Conservation (phyloP, 2,329 filamentous ascomycete genomes). For the Nigrospora sphaerica region DNA sequence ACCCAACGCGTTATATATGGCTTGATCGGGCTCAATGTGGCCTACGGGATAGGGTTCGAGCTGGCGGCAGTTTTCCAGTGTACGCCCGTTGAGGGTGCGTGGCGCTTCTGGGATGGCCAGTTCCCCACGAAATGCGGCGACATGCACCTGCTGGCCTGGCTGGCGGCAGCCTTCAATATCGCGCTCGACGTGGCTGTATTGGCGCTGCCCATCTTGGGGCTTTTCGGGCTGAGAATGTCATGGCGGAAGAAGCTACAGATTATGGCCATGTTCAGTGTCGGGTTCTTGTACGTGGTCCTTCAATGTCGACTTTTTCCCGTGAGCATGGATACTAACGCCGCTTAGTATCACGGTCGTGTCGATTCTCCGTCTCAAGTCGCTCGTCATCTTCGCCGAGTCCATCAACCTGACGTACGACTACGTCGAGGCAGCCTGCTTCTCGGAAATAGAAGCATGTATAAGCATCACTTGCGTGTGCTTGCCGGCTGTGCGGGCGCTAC, state of each 20-base stretch:
- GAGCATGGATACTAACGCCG: too few relatives aligned
- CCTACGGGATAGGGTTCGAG: conserved; percentile 17
- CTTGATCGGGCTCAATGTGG: conserved; percentile 19
- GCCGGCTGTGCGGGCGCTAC: conserved; percentile 22
- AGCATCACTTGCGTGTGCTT: conserved; percentile 24
- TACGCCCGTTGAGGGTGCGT: conserved; percentile 19
- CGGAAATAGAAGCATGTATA: conserved; percentile 24
- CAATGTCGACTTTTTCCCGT: too few relatives aligned
- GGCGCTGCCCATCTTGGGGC: conserved; percentile 20
- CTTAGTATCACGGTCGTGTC: conserved; percentile 33
- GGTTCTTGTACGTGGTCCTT: conserved; percentile 22
- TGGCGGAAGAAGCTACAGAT: conserved; percentile 23
- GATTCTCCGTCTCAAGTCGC: conserved; percentile 31
- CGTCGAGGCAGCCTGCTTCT: conserved; percentile 22
- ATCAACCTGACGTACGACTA: conserved; percentile 28
- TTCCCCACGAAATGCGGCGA: conserved; percentile 20
- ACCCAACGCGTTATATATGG: conserved; percentile 16
- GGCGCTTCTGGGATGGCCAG: conserved; percentile 24
- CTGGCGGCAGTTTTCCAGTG: conserved; percentile 22
- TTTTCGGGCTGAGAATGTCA: conserved; percentile 20
- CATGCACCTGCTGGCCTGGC: conserved; percentile 23
- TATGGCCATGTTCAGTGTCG: conserved; percentile 26
- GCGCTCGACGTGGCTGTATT: conserved; percentile 22
- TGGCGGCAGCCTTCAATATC: conserved; percentile 24
- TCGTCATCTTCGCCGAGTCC: conserved; percentile 32